These are phyloP conservation scores for Pestalotiopsis sp. DNA, from an alignment of 2,329 filamentous ascomycete species.

Conservation along the genomic window DNA sequence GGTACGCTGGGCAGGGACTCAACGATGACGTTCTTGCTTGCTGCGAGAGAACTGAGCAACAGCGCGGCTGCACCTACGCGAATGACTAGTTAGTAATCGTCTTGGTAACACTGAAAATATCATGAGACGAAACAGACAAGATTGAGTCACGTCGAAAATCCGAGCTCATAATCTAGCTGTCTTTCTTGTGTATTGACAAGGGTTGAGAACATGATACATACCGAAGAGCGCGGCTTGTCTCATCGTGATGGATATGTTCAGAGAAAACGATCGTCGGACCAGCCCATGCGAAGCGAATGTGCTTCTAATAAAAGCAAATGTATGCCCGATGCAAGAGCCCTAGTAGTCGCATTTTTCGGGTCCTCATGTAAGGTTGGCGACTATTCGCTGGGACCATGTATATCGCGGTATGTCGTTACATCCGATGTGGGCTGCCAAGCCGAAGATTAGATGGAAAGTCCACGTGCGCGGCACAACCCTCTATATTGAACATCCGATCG, in stretches of 20 bases:
- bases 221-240: conserved; percentile 6
- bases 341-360: not conserved
- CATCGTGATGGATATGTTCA: not conserved
- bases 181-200: not conserved
- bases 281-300: not conserved
- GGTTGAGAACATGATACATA: not conserved
- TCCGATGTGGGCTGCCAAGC: not conserved
- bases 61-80: not conserved
- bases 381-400: not conserved
- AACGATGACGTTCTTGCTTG: conserved; percentile 32
- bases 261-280: no score
- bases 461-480: not conserved
- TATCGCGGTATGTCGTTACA: not conserved
- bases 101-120: not conserved
- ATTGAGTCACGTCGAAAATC: not conserved
- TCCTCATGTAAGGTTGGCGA: not conserved
- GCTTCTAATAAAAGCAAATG: not conserved
- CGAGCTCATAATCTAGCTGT: not conserved
- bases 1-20: conserved; percentile 39
- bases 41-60: not conserved
- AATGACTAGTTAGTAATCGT: not conserved
- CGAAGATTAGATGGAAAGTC: not conserved
- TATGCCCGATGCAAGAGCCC: not conserved
- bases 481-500: not conserved
- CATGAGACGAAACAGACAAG: no score